Percentiles rank a stretch among this genome's conserved stretches.
Evolutionary conservation across 2,329 filamentous ascomycete genomes (phyloP).

Genomic region (Fusarium tanahbumbuense): DNA sequence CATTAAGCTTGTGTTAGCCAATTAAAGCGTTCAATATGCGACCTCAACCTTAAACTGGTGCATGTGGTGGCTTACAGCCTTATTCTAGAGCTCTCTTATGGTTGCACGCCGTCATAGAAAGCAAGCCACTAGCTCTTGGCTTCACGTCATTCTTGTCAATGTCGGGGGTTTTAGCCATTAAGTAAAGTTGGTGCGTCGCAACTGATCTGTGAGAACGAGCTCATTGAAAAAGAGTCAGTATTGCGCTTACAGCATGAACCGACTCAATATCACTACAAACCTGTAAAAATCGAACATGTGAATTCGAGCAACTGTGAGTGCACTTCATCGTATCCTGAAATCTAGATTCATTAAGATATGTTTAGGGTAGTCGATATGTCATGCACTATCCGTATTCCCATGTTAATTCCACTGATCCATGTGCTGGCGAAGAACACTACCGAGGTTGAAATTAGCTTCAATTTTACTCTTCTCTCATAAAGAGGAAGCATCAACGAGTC

Average conservation of each 20-base stretch:
- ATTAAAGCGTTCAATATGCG: background rate
- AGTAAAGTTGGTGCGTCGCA: background rate
- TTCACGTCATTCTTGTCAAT: slow-evolving; percentile 8
- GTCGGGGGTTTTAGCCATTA: background rate
- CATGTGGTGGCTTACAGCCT: background rate
- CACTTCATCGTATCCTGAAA: background rate
- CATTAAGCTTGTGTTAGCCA: background rate
- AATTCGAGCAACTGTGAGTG: no score
- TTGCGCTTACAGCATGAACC: no score
- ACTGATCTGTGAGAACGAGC: background rate
- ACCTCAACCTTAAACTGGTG: background rate
- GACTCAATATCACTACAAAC: no score
- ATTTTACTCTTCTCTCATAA: background rate
- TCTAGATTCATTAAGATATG: background rate
- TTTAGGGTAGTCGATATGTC: background rate
- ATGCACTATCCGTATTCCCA: background rate
- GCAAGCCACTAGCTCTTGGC: slow-evolving; percentile 1
- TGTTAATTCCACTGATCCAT: background rate
- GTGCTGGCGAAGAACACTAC: background rate
- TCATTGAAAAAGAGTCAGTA: background rate
- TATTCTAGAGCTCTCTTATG: background rate
- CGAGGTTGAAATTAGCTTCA: background rate
- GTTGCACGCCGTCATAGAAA: background rate
- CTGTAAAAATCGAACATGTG: no score
- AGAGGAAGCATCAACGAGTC: background rate